Percentiles rank a stretch among this genome's conserved stretches.
Evolutionary conservation across 768 basidiomycete species (phyloP).

Genomic region (Steccherinum ochraceum): DNA sequence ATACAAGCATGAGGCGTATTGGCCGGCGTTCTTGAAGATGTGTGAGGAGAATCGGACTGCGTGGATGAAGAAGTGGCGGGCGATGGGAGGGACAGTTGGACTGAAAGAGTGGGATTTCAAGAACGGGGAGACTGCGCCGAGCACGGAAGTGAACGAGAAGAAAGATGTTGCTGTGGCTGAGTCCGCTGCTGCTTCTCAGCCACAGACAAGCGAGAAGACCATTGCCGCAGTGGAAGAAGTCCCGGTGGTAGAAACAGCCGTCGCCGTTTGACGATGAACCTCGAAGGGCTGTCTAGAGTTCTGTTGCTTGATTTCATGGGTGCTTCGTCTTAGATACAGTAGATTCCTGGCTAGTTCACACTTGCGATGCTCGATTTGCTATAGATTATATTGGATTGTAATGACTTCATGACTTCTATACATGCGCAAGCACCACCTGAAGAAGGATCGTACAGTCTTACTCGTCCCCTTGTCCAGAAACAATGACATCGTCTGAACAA

Average conservation of each 20-base stretch:
- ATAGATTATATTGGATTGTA: neutral
- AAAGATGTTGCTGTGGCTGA: neutral
- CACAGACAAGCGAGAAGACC: neutral
- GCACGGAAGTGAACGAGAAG: neutral
- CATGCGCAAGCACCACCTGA: neutral
- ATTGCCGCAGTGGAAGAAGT: neutral
- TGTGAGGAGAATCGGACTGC: slow-evolving; percentile 42
- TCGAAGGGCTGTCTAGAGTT: neutral
- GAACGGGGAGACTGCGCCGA: slow-evolving; percentile 5
- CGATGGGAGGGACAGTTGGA: slow-evolving; percentile 63
- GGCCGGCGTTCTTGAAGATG: slow-evolving; percentile 55
- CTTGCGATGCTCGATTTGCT: neutral
- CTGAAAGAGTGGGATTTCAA: slow-evolving; percentile 80
- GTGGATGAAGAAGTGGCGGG: slow-evolving; percentile 59
- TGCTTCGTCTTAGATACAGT: too few relatives aligned
- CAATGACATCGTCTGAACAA: slow-evolving; percentile 68
- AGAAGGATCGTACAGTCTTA: slow-evolving; percentile 36
- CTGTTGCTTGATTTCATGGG: too few relatives aligned
- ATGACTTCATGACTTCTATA: neutral
- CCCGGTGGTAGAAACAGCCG: neutral
- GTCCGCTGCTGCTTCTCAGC: neutral
- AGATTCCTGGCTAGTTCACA: too few relatives aligned
- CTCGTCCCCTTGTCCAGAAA: slow-evolving; percentile 63
- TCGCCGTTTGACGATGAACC: neutral
- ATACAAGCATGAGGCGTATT: slow-evolving; percentile 73